Base-by-base conservation (phyloP, 257 asterid genomes). In the Penstemon eatonii region DNA sequence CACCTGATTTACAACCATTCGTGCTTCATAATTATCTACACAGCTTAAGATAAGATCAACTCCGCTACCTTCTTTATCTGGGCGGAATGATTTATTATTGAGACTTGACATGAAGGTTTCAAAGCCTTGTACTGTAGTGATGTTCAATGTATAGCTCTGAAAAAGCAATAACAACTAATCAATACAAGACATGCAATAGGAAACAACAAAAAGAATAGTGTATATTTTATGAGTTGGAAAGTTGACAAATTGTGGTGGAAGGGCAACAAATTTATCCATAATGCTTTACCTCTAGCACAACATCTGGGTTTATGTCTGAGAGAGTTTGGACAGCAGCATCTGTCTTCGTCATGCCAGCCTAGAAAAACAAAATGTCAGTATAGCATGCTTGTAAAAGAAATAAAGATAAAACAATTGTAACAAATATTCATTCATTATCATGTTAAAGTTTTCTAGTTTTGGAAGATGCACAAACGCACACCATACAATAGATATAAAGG, bases 1-100 rank as follows among this genome's bases (percentile, higher is more conserved):
- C 71, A 90, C 98, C 96, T 93, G 99, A 87, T 93, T 93, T 70
- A 93, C 97, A 69, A 90, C 99, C 99, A 93, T 93, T 84, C 97
- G 85, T 61, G 99, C 99, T 86, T 93, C 99, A 74, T 93, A 93
- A 84, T 93, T 93, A 82, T 93, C 99, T 25, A 93, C 99, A 68
- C 99, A 90, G 82, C 99, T 93, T 67, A 93, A 84, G 67, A 93
- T 88, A 63, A 93, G 99, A 84, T 90, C 95, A 70, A 93, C 86
- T 72, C 97, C 99, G 59, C 71, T 66, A 60, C 89, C 97, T 78
- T 85, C 96, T 80, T 82, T 87, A 74, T 75, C 77, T 60, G 95
- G 86, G 39, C 79, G 82, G 76, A 87, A 85, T 55, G 87, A 76
- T 68, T 90, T 93, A 73, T 88, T 80, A 76, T 64, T 84, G 54